Conservation (phyloP, 257 asterid species). For the Ligustrum vulgare region DNA sequence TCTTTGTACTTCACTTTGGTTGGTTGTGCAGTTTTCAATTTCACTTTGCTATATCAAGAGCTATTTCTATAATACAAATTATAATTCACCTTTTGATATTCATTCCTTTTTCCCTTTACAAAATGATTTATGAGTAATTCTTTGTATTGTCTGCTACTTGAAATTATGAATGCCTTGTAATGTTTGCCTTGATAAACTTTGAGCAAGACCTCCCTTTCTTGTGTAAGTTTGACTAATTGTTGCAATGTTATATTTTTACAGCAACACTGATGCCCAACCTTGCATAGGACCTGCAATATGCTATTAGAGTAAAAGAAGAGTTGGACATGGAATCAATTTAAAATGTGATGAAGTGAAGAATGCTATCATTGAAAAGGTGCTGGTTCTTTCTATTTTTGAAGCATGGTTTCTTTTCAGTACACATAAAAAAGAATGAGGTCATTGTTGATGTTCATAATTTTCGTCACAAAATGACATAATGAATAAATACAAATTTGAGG, state of each 20-base stretch:
- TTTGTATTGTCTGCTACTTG: slow-evolving; percentile 6
- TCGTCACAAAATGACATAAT: too few species aligned
- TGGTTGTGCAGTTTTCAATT: too few species aligned
- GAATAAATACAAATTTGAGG: too few species aligned
- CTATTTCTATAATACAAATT: neutral
- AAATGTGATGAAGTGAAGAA: slow-evolving; percentile 88
- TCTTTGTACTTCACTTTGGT: too few species aligned
- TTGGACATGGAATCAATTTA: slow-evolving; percentile 66
- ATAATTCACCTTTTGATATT: neutral
- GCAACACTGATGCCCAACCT: slow-evolving; percentile 83
- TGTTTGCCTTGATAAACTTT: neutral
- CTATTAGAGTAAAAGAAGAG: too few species aligned
- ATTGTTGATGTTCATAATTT: too few species aligned
- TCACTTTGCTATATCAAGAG: neutral
- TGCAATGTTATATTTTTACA: slow-evolving; percentile 35
- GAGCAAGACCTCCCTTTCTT: slow-evolving; percentile 6
- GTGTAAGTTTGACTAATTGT: slow-evolving; percentile 24
- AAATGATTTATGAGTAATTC: slow-evolving; percentile 8
- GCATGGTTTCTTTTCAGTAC: slow-evolving; percentile 23
- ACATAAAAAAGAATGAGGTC: too few species aligned
- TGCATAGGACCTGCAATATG: too few species aligned
- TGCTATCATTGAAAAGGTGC: slow-evolving; percentile 83
- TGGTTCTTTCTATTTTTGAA: slow-evolving; percentile 21
- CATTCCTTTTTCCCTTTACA: neutral
- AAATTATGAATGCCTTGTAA: slow-evolving; percentile 8